Evolutionary conservation across 202 grass and related monocot genomes (phyloP).

Genomic region (Alloteropsis angusta): DNA sequence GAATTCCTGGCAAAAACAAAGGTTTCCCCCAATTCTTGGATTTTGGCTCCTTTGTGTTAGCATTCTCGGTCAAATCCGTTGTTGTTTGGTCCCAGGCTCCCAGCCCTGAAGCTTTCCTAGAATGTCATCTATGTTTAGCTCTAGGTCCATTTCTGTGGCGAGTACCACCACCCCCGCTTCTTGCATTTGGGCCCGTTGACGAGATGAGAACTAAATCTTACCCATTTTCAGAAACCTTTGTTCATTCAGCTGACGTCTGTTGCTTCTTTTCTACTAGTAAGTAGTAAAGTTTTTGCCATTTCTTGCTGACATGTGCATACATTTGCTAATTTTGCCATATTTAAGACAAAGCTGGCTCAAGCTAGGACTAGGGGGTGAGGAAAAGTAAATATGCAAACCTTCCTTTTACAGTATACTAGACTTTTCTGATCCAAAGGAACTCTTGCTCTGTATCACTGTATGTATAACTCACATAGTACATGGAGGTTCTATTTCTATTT

Average conservation of each 20-base stretch:
- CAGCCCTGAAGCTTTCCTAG: not conserved
- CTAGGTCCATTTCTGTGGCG: not conserved
- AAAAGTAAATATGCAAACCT: not conserved
- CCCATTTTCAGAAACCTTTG: not conserved
- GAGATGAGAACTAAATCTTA: not conserved
- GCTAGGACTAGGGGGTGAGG: not conserved
- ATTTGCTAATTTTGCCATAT: not conserved
- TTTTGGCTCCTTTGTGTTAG: no score
- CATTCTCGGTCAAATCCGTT: not conserved
- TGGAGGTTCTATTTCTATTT: not conserved
- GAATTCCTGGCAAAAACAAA: no score
- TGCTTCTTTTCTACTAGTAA: not conserved
- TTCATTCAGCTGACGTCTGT: not conserved
- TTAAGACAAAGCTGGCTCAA: constrained; percentile 17
- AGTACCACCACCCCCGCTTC: not conserved
- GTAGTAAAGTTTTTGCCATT: not conserved
- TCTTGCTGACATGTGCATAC: not conserved
- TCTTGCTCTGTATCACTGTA: not conserved
- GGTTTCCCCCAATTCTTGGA: no score
- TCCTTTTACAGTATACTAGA: not conserved
- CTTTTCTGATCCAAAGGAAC: not conserved
- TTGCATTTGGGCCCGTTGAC: not conserved
- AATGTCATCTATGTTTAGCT: not conserved
- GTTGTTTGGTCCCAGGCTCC: not conserved
- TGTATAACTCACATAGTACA: not conserved